Conservation (phyloP, 2,329 filamentous ascomycete species). For the Cercospora nicotianae region DNA sequence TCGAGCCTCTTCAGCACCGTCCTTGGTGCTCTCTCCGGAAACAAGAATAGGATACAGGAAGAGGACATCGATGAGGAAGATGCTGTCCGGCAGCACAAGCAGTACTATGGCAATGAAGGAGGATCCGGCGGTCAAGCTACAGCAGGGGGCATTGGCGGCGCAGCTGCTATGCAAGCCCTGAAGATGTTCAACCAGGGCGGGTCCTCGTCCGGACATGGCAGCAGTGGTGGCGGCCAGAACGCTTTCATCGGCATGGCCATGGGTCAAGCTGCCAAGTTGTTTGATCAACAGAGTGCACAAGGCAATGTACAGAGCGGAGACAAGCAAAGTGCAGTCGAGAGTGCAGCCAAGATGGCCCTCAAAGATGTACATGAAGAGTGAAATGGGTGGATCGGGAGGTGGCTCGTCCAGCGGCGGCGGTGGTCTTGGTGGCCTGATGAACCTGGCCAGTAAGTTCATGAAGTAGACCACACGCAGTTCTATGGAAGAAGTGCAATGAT, state of each 20-base stretch:
- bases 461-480: slow-evolving; percentile 13
- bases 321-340: slow-evolving; percentile 77
- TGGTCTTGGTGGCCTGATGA: slow-evolving; percentile 51
- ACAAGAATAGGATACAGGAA: slow-evolving; percentile 52
- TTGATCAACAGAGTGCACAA: slow-evolving; percentile 57
- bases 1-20: slow-evolving; percentile 57
- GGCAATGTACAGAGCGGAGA: slow-evolving; percentile 57
- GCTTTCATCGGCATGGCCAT: slow-evolving; percentile 64
- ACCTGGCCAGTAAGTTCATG: slow-evolving; percentile 63
- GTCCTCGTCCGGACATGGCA: slow-evolving; percentile 34
- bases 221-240: slow-evolving; percentile 61
- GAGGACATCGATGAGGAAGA: slow-evolving; percentile 63
- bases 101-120: slow-evolving; percentile 63
- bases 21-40: slow-evolving; percentile 56
- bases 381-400: slow-evolving; percentile 54
- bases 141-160: slow-evolving; percentile 57
- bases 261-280: slow-evolving; percentile 74
- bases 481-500: background rate
- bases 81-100: slow-evolving; percentile 72
- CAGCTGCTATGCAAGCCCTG: slow-evolving; percentile 77
- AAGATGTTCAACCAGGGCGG: slow-evolving; percentile 64
- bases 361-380: slow-evolving; percentile 89
- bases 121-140: slow-evolving; percentile 49
- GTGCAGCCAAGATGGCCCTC: slow-evolving; percentile 81
- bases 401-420: slow-evolving; percentile 42